phyloP scores from a whole-genome alignment of 83 land plant species.

The Diphasiastrum complanatum region DNA sequence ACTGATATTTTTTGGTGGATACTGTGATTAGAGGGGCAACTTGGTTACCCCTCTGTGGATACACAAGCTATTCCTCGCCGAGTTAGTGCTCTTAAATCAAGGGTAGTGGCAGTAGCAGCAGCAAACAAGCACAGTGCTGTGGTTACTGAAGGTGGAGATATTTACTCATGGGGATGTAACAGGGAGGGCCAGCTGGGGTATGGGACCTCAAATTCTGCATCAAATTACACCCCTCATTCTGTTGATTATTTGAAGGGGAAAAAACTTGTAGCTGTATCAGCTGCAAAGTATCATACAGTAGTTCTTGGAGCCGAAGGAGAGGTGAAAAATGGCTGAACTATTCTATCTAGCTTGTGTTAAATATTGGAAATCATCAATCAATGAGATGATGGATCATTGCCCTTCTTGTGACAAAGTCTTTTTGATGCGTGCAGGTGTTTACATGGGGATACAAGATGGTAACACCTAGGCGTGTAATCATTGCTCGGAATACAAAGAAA shows the following conservation, averaged over 20 bases:
- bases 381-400: not conserved
- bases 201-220: slow-evolving; percentile 98
- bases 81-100: slow-evolving; percentile 60
- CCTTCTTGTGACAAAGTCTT: too few relatives aligned
- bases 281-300: slow-evolving; percentile 91
- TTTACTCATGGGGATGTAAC: slow-evolving; percentile 96
- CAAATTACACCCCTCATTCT: slow-evolving; percentile 74
- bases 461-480: slow-evolving; percentile 66
- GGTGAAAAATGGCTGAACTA: too few relatives aligned
- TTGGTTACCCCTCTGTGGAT: slow-evolving; percentile 95
- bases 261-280: slow-evolving; percentile 47
- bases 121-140: slow-evolving; percentile 96
- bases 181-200: slow-evolving; percentile 96
- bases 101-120: slow-evolving; percentile 79
- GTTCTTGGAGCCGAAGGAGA: slow-evolving; percentile 86
- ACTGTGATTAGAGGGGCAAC: slow-evolving; percentile 99
- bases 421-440: slow-evolving; percentile 45
- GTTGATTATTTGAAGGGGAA: slow-evolving; percentile 90
- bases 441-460: slow-evolving; percentile 98
- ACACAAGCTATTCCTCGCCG: slow-evolving; percentile 92
- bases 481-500: slow-evolving; percentile 71
- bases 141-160: slow-evolving; percentile 88
- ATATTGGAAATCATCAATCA: not conserved
- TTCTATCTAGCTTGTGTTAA: not conserved
- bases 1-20: too few relatives aligned